phyloP scores from a whole-genome alignment of 257 asterid species.

The Striga asiatica region DNA sequence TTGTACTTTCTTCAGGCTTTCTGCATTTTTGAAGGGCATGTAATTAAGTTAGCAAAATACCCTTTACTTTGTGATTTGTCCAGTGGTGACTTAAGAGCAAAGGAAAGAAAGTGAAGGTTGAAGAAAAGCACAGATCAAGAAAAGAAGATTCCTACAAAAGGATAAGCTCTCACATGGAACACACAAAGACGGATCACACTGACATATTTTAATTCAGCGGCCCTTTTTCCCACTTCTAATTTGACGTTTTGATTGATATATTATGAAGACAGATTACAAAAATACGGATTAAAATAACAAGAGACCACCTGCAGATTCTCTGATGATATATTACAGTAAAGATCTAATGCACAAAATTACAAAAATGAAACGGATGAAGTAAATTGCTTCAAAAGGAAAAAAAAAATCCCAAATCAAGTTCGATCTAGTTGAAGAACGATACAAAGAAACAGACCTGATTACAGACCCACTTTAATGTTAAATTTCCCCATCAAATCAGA shows the following conservation, averaged over 20 bases:
- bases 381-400: no score
- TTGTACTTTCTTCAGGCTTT: slow-evolving; percentile 2
- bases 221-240: slow-evolving; percentile 26
- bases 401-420: background rate
- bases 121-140: slow-evolving; percentile 71
- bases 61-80: no score
- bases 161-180: no score
- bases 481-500: slow-evolving; percentile 17
- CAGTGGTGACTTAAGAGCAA: slow-evolving; percentile 52
- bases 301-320: background rate
- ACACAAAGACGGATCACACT: slow-evolving; percentile 30
- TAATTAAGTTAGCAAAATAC: no score
- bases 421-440: background rate
- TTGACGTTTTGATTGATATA: background rate
- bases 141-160: slow-evolving; percentile 75
- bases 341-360: background rate
- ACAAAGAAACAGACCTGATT: background rate
- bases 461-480: background rate
- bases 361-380: no score
- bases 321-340: background rate
- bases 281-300: background rate
- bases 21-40: slow-evolving; percentile 10
- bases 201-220: slow-evolving; percentile 22
- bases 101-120: slow-evolving; percentile 23
- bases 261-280: background rate